Evolutionary conservation across 2,329 filamentous ascomycete genomes (phyloP), one percentile per base, ranked within the genome.

Genomic region (Ascosphaera aggregata): DNA sequence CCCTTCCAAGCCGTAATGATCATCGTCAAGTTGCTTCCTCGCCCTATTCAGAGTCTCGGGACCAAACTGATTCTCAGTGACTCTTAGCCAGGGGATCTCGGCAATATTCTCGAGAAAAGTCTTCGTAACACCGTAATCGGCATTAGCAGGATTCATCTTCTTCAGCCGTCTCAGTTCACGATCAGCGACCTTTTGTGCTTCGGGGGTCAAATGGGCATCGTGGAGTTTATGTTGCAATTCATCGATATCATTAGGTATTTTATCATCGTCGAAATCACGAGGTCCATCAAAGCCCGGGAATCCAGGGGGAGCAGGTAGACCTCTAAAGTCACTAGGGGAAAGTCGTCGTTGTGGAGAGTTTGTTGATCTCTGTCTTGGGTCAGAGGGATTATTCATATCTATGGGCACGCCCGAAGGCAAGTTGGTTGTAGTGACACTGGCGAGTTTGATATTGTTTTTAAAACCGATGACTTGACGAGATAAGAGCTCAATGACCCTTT

Each of bases 71-170:
- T 95, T 86, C 43, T 89, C 76, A 0, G 86, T 95, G 39, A 71
- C 65, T 45, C 74, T 73, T 2, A 76, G 72, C 89, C 89, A 98
- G 0, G 89, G 89, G 38, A 98, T 89, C 53, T 98, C 89, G 0
- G 82, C 71, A 41, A 98, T 61, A 9, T 84, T 95, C 58, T 98
- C 89, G 9, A 98, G 66, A 59, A 94, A 98, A 38, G 84, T 92
- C 45, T 86, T 67, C 46, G 80, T 82, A 9, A 98, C 86, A 44
- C 89, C 81, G 52, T 94, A 94, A 52, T 98, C 89, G 30, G 91
- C 86, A 53, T 95, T 89, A 38, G 81, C 81, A 0, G 89, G 85
- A 50, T 82, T 85, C 81, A 95, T 95, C 62, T 93, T 93, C 50
- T 80, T 80, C 44, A 98, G 60, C 17, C 89, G 69, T 50, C 81